Evolutionary conservation across 371 early-diverging fungal species (phyloP).

Genomic region (Batkoa obscura): DNA sequence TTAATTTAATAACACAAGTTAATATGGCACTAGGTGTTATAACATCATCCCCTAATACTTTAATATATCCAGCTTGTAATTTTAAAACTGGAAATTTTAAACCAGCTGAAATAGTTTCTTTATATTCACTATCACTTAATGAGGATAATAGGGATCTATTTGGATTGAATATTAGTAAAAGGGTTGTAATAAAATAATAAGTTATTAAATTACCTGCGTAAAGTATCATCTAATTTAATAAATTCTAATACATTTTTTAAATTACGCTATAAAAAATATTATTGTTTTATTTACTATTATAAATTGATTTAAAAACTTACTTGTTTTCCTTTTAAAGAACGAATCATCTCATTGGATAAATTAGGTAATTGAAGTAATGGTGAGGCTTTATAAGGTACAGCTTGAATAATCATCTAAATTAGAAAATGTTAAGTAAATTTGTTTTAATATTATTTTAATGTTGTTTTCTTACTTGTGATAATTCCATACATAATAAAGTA

Average conservation of each 20-base stretch:
- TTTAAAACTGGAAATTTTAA: slow-evolving; percentile 36
- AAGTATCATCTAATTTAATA: slow-evolving; percentile 28
- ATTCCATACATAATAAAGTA: slow-evolving; percentile 39
- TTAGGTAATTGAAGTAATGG: slow-evolving; percentile 74
- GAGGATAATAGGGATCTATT: slow-evolving; percentile 31
- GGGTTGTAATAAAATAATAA: too few relatives aligned
- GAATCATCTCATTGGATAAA: too few relatives aligned
- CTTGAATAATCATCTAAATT: slow-evolving; percentile 71
- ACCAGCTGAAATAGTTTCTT: slow-evolving; percentile 49
- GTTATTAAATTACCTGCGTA: too few relatives aligned
- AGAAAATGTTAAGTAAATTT: too few relatives aligned
- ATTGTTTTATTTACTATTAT: too few relatives aligned
- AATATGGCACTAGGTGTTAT: slow-evolving; percentile 63
- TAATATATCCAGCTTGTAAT: not conserved
- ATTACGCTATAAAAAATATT: too few relatives aligned
- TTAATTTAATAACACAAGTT: slow-evolving; percentile 45
- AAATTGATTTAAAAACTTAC: too few relatives aligned
- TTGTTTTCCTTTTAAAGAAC: too few relatives aligned
- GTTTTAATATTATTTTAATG: too few relatives aligned
- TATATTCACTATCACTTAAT: slow-evolving; percentile 29
- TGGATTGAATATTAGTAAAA: too few relatives aligned
- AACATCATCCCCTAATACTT: slow-evolving; percentile 53
- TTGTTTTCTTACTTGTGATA: too few relatives aligned
- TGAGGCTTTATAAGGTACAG: slow-evolving; percentile 42
- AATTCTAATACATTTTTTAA: slow-evolving; percentile 30